Conservation (phyloP, 1,284 basidiomycete species). For the Cystobasidium slooffiae region DNA sequence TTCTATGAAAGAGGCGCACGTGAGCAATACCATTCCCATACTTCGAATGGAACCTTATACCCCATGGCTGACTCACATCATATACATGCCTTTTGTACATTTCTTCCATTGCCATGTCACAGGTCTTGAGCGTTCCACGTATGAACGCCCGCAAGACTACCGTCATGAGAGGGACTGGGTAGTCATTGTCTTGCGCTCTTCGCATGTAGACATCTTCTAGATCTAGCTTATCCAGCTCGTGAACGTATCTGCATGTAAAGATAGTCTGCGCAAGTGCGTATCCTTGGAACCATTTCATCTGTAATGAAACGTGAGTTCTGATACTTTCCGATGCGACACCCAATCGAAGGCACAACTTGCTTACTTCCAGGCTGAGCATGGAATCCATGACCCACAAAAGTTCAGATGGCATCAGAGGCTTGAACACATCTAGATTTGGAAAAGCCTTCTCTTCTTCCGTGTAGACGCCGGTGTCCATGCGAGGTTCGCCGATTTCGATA, state of each 20-base stretch:
- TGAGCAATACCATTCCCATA: neutral
- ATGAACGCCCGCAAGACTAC: conserved; percentile 73
- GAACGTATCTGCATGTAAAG: conserved; percentile 78
- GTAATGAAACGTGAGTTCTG: conserved; percentile 21
- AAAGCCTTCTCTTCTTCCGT: conserved; percentile 50
- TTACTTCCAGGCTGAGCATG: conserved; percentile 77
- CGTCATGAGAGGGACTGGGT: conserved; percentile 67
- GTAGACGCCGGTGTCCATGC: conserved; percentile 41
- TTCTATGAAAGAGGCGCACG: conserved; percentile 59
- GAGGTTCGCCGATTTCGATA: conserved; percentile 43
- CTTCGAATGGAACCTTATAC: neutral
- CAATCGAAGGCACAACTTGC: conserved; percentile 30
- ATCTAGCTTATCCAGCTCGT: conserved; percentile 62
- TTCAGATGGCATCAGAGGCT: conserved; percentile 71
- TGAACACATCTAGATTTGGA: conserved; percentile 62
- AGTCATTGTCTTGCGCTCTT: neutral
- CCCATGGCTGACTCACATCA: conserved; percentile 66
- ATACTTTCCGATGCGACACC: neutral
- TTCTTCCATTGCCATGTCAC: conserved; percentile 80
- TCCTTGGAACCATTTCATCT: conserved; percentile 88
- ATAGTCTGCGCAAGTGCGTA: conserved; percentile 83
- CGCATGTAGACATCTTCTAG: conserved; percentile 55
- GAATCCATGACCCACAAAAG: conserved; percentile 85
- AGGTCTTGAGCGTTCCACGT: conserved; percentile 76
- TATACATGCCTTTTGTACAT: conserved; percentile 71